Percentiles rank a stretch among this genome's conserved stretches.
Evolutionary conservation across 192 early-diverging fungal genomes (phyloP).

Genomic region (Powellomyces hirtus): DNA sequence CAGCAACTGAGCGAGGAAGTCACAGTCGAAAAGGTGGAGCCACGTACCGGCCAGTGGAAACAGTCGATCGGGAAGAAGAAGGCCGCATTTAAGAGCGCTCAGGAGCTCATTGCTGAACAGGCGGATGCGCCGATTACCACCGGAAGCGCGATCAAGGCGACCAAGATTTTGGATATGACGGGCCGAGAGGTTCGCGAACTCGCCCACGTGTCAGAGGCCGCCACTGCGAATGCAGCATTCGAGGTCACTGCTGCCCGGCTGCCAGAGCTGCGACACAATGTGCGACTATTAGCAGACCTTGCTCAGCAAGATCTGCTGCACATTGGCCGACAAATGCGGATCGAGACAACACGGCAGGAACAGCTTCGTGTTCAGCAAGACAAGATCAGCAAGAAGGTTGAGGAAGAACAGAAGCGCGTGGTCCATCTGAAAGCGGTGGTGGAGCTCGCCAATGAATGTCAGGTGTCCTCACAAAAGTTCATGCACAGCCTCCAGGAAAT

Average conservation of each 20-base stretch:
- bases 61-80: conserved; percentile 38
- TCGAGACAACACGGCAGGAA: conserved; percentile 39
- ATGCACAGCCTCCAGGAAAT: not conserved
- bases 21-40: conserved; percentile 27
- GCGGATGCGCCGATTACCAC: conserved; percentile 17
- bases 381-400: conserved; percentile 34
- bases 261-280: conserved; percentile 76
- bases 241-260: conserved; percentile 57
- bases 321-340: conserved; percentile 52
- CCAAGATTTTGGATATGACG: conserved; percentile 86
- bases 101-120: conserved; percentile 66
- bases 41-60: conserved; percentile 37
- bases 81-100: conserved; percentile 74
- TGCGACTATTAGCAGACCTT: conserved; percentile 71
- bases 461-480: conserved; percentile 15
- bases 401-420: conserved; percentile 40
- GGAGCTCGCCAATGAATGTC: conserved; percentile 47
- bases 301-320: conserved; percentile 68
- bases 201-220: conserved; percentile 34
- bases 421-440: conserved; percentile 46
- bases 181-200: conserved; percentile 57
- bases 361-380: conserved; percentile 24
- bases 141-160: conserved; percentile 30
- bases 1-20: conserved; percentile 50
- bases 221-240: conserved; percentile 23